Percentiles rank a stretch among this genome's conserved stretches.
These are phyloP conservation scores for Cyberlindnera mrakii DNA, from an alignment of 805 yeast species.

Conservation along the genomic window DNA sequence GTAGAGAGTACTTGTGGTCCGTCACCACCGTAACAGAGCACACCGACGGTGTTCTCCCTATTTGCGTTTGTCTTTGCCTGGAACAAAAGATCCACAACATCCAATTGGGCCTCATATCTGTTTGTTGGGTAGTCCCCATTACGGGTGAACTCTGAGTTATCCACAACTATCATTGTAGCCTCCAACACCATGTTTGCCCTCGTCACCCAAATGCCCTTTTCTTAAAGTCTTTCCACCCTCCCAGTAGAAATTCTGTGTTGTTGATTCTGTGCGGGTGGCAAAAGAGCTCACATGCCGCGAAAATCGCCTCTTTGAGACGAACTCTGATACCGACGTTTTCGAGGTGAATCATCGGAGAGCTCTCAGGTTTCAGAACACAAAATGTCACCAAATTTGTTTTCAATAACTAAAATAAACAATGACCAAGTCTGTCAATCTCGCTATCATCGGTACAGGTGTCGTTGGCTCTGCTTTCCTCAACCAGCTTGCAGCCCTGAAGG, in stretches of 20 bases:
- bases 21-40: conserved; percentile 81
- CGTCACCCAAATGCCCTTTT: too few relatives aligned
- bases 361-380: too few relatives aligned
- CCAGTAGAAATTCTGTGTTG: not conserved
- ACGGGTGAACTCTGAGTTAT: conserved; percentile 92
- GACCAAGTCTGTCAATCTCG: conserved; percentile 57
- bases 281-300: too few relatives aligned
- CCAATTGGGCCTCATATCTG: conserved; percentile 87
- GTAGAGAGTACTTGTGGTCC: conserved; percentile 87
- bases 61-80: conserved; percentile 80
- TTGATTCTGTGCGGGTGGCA: too few relatives aligned
- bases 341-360: too few relatives aligned
- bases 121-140: conserved; percentile 91
- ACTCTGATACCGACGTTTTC: too few relatives aligned
- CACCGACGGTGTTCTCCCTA: conserved; percentile 92
- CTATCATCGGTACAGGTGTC: conserved; percentile 84
- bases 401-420: conserved; percentile 19
- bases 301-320: too few relatives aligned
- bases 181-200: conserved; percentile 70
- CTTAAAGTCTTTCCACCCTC: not conserved
- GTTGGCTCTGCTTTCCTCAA: conserved; percentile 89
- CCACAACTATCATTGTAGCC: conserved; percentile 92
- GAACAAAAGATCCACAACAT: conserved; percentile 82
- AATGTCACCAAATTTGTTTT: too few relatives aligned
- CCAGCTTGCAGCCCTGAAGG: conserved; percentile 62